Conservation (phyloP, 2,329 filamentous ascomycete genomes). For the Pestalotiopsis sp. region DNA sequence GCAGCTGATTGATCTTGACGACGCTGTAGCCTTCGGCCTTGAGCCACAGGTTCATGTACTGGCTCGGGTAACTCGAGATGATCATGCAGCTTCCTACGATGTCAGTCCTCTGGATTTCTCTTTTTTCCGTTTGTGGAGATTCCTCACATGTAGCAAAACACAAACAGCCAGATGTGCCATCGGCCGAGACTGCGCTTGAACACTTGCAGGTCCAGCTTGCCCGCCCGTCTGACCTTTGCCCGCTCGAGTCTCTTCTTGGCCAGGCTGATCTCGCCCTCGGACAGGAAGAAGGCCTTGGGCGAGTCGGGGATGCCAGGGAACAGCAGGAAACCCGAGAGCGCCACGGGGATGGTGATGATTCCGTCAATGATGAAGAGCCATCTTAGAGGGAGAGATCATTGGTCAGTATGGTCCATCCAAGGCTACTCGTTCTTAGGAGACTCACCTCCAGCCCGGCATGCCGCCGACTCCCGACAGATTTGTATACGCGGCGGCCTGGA, state of each 20-base stretch:
- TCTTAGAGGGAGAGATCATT: not conserved
- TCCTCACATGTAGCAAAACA: conserved; percentile 50
- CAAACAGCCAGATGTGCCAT: conserved; percentile 56
- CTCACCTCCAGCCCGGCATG: conserved; percentile 25
- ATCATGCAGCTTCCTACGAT: conserved; percentile 38
- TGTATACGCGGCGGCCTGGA: conserved; percentile 26
- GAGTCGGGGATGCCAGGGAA: conserved; percentile 44
- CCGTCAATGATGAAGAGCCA: conserved; percentile 60
- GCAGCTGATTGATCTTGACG: conserved; percentile 51
- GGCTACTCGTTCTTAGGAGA: too few relatives aligned
- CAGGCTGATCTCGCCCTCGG: conserved; percentile 35
- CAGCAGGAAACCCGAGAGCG: conserved; percentile 51
- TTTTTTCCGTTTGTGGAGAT: not conserved
- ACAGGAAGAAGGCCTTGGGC: conserved; percentile 38
- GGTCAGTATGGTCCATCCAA: not conserved
- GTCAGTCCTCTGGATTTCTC: not conserved
- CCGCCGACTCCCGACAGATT: conserved; percentile 20
- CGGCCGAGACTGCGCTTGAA: conserved; percentile 46
- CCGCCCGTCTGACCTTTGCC: conserved; percentile 36
- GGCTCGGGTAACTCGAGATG: conserved; percentile 44
- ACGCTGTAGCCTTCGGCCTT: conserved; percentile 50
- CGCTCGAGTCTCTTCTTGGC: conserved; percentile 35
- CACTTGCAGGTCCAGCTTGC: conserved; percentile 43
- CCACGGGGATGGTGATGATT: conserved; percentile 55
- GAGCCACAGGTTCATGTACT: conserved; percentile 57